Percentiles rank a stretch among this genome's conserved stretches.
phyloP scores from a whole-genome alignment of 805 yeast species.

The Candida ponderosae region DNA sequence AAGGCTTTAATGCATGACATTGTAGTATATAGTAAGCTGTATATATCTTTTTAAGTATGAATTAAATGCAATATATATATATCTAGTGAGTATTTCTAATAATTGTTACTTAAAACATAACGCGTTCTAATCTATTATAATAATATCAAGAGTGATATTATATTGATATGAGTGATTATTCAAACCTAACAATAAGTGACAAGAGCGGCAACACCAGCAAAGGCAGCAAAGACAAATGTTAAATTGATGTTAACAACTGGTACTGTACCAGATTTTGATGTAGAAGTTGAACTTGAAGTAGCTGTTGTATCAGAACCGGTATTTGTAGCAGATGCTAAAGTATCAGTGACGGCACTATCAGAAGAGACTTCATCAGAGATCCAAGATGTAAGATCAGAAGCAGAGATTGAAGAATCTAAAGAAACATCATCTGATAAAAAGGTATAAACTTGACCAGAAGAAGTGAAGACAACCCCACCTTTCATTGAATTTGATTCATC shows the following conservation, averaged over 20 bases:
- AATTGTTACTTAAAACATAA: no score
- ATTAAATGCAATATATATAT: no score
- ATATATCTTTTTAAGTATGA: no score
- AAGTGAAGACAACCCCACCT: slow-evolving; percentile 68
- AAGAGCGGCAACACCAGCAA: slow-evolving; percentile 13
- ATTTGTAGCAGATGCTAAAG: slow-evolving; percentile 27
- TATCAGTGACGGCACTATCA: slow-evolving; percentile 22
- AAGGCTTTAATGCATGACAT: no score
- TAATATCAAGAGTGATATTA: no score
- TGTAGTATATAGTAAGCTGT: no score
- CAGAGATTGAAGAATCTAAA: slow-evolving; percentile 37
- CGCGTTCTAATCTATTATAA: no score
- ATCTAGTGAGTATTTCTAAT: no score
- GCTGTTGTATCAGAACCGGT: slow-evolving; percentile 25
- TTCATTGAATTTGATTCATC: slow-evolving; percentile 41
- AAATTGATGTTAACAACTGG: slow-evolving; percentile 10
- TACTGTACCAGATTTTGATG: background rate
- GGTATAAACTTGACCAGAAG: slow-evolving; percentile 52
- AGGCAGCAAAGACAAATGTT: slow-evolving; percentile 13
- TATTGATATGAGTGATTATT: no score
- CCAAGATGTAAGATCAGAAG: slow-evolving; percentile 38
- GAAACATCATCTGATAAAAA: slow-evolving; percentile 49
- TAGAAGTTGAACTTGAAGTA: slow-evolving; percentile 6
- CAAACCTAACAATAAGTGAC: background rate
- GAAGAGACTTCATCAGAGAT: slow-evolving; percentile 24